These are phyloP conservation scores for Eucalyptus tenuipes DNA, from an alignment of 345 rosid species.

Conservation along the genomic window DNA sequence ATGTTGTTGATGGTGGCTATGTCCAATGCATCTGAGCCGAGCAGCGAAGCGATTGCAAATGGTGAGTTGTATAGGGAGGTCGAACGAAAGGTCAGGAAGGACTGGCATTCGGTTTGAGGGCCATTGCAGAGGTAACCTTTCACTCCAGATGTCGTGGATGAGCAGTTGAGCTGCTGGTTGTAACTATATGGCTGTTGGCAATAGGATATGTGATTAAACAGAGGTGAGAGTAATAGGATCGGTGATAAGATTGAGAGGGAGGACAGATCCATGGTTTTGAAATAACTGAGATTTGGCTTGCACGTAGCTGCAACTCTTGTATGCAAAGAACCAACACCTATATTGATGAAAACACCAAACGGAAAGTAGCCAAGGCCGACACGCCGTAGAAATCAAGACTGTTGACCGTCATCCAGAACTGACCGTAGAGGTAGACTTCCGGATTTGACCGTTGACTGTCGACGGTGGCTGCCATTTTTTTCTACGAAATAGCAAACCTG, in stretches of 20 bases:
- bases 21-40: slow-evolving; percentile 4
- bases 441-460: too few relatives aligned
- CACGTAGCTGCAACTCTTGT: accelerated
- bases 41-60: slow-evolving; percentile 2
- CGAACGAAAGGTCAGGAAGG: slow-evolving; percentile 8
- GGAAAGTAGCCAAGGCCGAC: accelerated
- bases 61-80: background rate
- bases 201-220: background rate
- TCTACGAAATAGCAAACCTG: background rate
- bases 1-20: slow-evolving; percentile 6
- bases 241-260: background rate
- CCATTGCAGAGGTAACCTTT: slow-evolving; percentile 9
- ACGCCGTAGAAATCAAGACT: background rate
- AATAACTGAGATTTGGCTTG: background rate
- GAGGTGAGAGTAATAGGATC: background rate
- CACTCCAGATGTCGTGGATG: accelerated
- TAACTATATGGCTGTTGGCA: background rate
- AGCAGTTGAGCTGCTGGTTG: background rate
- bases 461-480: background rate
- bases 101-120: background rate
- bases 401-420: accelerated
- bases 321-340: background rate
- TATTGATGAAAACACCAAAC: background rate
- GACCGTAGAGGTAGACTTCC: background rate
- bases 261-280: background rate